Percentiles rank a stretch among this genome's conserved stretches.
phyloP scores from a whole-genome alignment of 2,329 filamentous ascomycete species.

The Periconia digitata region DNA sequence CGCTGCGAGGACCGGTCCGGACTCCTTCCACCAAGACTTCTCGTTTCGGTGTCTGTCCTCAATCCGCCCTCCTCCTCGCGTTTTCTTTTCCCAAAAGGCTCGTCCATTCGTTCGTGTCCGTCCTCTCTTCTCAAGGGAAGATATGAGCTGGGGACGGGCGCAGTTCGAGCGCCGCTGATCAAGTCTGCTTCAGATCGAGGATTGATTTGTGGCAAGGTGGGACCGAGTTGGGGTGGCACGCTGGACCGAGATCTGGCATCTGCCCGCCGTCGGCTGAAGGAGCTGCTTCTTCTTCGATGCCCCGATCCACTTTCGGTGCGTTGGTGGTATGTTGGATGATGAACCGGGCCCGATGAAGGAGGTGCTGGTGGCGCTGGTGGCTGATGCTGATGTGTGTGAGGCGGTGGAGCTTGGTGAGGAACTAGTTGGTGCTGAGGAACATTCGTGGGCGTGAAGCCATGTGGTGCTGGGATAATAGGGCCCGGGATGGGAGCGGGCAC shows the following conservation, averaged over 20 bases:
- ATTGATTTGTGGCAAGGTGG: slow-evolving; percentile 35
- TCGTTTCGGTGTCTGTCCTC: slow-evolving; percentile 24
- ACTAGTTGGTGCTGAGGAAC: slow-evolving; percentile 34
- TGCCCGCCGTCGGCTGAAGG: slow-evolving; percentile 37
- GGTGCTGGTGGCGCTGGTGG: slow-evolving; percentile 16
- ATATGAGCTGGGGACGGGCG: slow-evolving; percentile 32
- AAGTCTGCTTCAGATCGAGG: slow-evolving; percentile 35
- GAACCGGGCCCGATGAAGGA: slow-evolving; percentile 24
- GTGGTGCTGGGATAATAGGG: slow-evolving; percentile 15
- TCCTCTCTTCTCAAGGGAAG: slow-evolving; percentile 32
- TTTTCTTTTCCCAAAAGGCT: slow-evolving; percentile 34
- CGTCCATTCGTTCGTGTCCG: slow-evolving; percentile 17
- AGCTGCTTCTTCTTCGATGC: slow-evolving; percentile 34
- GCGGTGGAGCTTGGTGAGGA: slow-evolving; percentile 25
- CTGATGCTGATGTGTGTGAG: slow-evolving; percentile 26
- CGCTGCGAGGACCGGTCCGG: slow-evolving; percentile 38
- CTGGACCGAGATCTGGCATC: slow-evolving; percentile 35
- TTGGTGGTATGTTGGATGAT: slow-evolving; percentile 34
- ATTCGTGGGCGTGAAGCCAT: slow-evolving; percentile 43
- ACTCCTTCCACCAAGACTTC: slow-evolving; percentile 33
- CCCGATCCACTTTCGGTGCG: slow-evolving; percentile 37
- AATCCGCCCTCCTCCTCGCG: slow-evolving; percentile 29
- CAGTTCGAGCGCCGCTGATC: slow-evolving; percentile 39
- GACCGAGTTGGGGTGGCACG: slow-evolving; percentile 39
- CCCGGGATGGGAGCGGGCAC: slow-evolving; percentile 20